Evolutionary conservation across 75 land plant genomes (phyloP), one percentile per base, ranked within the genome.

Genomic region (Sequoia sempervirens): DNA sequence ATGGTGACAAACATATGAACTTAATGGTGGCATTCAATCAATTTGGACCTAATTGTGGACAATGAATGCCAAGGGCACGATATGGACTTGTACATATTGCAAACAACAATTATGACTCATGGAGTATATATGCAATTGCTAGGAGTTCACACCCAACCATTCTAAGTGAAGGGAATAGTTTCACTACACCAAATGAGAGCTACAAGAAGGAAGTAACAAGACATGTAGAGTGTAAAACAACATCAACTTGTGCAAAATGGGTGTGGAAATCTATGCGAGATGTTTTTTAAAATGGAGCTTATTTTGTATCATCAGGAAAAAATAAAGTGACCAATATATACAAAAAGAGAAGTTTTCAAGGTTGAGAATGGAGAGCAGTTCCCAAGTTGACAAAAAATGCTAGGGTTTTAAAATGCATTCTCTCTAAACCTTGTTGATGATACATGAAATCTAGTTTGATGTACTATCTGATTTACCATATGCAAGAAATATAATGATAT

Each of bases 11-110:
- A 56, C 78, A 82, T 54, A 94, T 95, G 97, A 82, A 82, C 81
- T 94, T 94, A 5, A 94, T 94, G 1, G 91, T 95, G 13, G 89
- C 86, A 5, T 95, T 88, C 85, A 95, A 95, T 90, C 92, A 88
- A 47, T 95, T 95, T 84, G 95, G 97, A 17, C 90, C 92, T 12
- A 84, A 90, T 9, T 86, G 89, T 66, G 79, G 84, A 32, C 96
- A 95, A 82, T 83, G 96, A 18, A 88, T 94, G 96, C 97, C 97
- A 13, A 90, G 97, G 96, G 86, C 5, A 69, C 8, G 1, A 30
- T n/a, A n/a, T n/a, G n/a, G n/a, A n/a, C n/a, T n/a, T n/a, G n/a
- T n/a, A n/a, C n/a, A n/a, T n/a, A n/a, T n/a, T n/a, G n/a, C n/a
- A n/a, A n/a, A n/a, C n/a, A n/a, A n/a, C n/a, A n/a, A n/a, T n/a